Percentiles rank a stretch among this genome's conserved stretches.
phyloP scores from a whole-genome alignment of 2,329 filamentous ascomycete genomes.

The Fusarium pininemorale region DNA sequence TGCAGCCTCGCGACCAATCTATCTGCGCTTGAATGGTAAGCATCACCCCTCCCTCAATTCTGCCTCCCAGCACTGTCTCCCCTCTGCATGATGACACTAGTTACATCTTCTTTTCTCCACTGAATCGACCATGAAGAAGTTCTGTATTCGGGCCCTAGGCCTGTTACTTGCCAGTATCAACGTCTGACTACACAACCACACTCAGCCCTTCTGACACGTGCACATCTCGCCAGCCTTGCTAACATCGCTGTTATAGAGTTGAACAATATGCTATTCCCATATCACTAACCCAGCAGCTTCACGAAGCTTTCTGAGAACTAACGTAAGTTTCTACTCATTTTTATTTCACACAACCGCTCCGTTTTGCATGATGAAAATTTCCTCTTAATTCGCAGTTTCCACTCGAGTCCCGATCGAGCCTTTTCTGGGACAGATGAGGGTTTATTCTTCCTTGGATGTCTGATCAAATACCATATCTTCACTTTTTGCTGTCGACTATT shows the following conservation, averaged over 20 bases:
- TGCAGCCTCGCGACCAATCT: background rate
- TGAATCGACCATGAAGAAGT: constrained; percentile 88
- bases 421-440: constrained; percentile 75
- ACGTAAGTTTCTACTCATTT: constrained; percentile 30
- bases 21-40: constrained; percentile 38
- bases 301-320: background rate
- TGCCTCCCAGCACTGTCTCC: constrained; percentile 23
- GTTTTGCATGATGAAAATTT: constrained; percentile 74
- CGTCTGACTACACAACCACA: constrained; percentile 68
- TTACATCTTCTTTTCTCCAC: constrained; percentile 85
- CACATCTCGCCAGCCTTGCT: constrained; percentile 26
- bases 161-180: constrained; percentile 94
- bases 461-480: constrained; percentile 55
- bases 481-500: constrained; percentile 16
- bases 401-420: constrained; percentile 78
- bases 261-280: background rate
- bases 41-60: constrained; percentile 21
- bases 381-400: constrained; percentile 88
- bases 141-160: constrained; percentile 71
- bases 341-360: constrained; percentile 5
- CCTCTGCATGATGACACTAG: constrained; percentile 75
- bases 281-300: constrained; percentile 19
- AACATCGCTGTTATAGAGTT: constrained; percentile 32
- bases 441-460: constrained; percentile 80
- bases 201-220: background rate